Evolutionary conservation across 371 early-diverging fungal species (phyloP).

Genomic region (Zopfochytrium polystomum): DNA sequence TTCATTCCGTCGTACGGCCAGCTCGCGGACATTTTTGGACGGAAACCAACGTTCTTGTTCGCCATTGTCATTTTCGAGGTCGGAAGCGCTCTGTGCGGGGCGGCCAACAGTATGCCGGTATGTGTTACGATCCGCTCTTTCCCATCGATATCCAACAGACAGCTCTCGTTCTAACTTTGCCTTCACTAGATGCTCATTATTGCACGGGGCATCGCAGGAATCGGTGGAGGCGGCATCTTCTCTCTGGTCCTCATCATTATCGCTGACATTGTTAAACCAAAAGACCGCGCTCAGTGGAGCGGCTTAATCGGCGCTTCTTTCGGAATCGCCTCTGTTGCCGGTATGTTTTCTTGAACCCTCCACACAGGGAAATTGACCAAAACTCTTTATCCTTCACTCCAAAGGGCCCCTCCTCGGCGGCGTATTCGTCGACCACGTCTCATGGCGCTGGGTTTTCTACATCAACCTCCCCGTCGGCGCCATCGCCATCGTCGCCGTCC

Average conservation of each 20-base stretch:
- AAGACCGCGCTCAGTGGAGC: constrained; percentile 23
- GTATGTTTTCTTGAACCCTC: constrained; percentile 24
- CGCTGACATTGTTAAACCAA: constrained; percentile 18
- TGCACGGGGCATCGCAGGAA: constrained; percentile 59
- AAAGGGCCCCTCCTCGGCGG: constrained; percentile 32
- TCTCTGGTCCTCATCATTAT: no score
- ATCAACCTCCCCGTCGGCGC: no score
- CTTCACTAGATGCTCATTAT: constrained; percentile 60
- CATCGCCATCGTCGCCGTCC: no score
- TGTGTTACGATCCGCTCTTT: constrained; percentile 56
- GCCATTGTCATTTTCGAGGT: constrained; percentile 60
- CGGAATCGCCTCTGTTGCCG: constrained; percentile 34
- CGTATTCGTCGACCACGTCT: no score
- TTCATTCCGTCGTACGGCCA: no score
- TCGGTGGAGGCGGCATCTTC: no score
- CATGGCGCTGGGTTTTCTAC: no score
- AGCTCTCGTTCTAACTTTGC: no score
- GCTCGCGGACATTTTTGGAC: constrained; percentile 72
- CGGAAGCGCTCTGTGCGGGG: no score
- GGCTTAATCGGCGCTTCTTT: no score
- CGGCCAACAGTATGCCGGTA: constrained; percentile 58
- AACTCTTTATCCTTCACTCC: constrained; percentile 49
- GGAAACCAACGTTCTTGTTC: constrained; percentile 57
- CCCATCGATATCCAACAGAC: no score
- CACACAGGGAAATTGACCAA: constrained; percentile 19